A percentile compares a stretch with the other conserved stretches of the same genome.
Conservation (phyloP, 163 green algal species). For the Coccomyxa subellipsoidea region DNA sequence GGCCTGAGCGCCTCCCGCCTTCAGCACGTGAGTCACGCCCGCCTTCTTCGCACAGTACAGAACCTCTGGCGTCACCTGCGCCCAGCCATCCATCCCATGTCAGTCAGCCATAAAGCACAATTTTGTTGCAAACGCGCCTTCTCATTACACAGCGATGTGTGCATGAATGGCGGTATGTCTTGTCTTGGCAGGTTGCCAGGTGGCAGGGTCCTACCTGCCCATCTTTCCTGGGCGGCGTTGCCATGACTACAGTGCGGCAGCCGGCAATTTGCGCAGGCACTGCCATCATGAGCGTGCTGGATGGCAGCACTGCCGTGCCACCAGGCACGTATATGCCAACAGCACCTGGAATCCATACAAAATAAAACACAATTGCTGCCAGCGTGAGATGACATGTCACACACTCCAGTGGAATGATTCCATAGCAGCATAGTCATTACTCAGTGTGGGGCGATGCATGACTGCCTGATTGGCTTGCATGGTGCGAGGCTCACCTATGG, state of each 20-base stretch:
- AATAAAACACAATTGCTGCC: background rate
- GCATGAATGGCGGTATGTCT: too few species aligned
- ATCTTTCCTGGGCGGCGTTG: conserved; percentile 87
- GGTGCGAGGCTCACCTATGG: conserved; percentile 58
- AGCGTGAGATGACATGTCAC: too few species aligned
- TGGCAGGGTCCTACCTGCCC: conserved; percentile 82
- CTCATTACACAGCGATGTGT: too few species aligned
- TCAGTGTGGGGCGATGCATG: too few species aligned
- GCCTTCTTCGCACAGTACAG: conserved; percentile 96
- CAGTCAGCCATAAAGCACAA: too few species aligned
- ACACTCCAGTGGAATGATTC: too few species aligned
- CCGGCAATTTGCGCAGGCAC: conserved; percentile 90
- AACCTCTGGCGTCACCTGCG: conserved; percentile 48
- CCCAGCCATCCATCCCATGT: background rate
- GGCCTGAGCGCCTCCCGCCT: conserved; percentile 93
- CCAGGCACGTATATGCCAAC: conserved; percentile 98
- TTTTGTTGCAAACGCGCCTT: too few species aligned
- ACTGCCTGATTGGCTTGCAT: too few species aligned
- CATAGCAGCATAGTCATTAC: too few species aligned
- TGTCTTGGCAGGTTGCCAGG: too few species aligned
- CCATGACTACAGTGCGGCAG: conserved; percentile 93
- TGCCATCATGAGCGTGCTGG: conserved; percentile 89
- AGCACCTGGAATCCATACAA: conserved; percentile 20
- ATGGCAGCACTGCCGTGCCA: conserved; percentile 93
- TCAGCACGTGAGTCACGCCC: conserved; percentile 95